phyloP scores from a whole-genome alignment of 192 early-diverging fungal genomes.

The Chytriomyces hyalinus region DNA sequence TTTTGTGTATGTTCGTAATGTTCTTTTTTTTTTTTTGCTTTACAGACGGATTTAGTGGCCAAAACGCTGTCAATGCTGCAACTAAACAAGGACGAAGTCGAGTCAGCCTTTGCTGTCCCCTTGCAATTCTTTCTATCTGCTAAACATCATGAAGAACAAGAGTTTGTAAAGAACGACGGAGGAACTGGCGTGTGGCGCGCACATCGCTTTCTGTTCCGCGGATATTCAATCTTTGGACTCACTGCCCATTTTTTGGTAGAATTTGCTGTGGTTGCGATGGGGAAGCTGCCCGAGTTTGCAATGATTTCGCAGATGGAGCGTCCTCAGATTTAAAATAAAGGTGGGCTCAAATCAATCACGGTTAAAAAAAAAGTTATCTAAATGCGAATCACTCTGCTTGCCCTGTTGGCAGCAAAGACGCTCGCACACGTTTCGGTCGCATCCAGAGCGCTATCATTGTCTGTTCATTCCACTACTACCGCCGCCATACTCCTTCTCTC shows the following conservation, averaged over 20 bases:
- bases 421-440: too few relatives aligned
- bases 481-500: too few relatives aligned
- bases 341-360: too few relatives aligned
- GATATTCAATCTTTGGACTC: conserved; percentile 7
- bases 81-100: conserved; percentile 40
- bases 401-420: too few relatives aligned
- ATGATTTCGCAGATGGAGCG: not conserved
- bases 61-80: not conserved
- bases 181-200: conserved; percentile 1
- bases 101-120: conserved; percentile 40
- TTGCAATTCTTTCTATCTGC: conserved; percentile 28
- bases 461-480: too few relatives aligned
- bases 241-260: conserved; percentile 24
- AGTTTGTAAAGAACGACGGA: not conserved
- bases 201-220: not conserved
- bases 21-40: too few relatives aligned
- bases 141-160: conserved; percentile 16
- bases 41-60: not conserved
- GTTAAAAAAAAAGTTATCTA: too few relatives aligned
- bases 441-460: too few relatives aligned
- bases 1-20: not conserved
- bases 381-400: too few relatives aligned
- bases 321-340: conserved; percentile 3
- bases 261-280: conserved; percentile 16
- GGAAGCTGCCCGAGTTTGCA: conserved; percentile 7